Evolutionary conservation across 1,139 yeast genomes (phyloP).

Genomic region (Pichia sp.): DNA sequence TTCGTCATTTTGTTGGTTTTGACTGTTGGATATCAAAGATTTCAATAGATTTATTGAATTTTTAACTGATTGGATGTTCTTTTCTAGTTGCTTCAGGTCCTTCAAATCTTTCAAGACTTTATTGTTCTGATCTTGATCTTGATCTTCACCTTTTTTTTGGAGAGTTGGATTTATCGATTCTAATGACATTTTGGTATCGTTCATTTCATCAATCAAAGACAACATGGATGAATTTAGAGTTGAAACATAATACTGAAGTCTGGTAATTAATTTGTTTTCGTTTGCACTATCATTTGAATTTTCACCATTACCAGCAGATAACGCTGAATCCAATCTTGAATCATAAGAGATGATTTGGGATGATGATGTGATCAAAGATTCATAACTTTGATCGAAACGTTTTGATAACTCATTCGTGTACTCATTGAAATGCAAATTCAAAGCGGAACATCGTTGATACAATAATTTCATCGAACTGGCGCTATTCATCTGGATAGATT

Average conservation of each 20-base stretch:
- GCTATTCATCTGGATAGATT: slow-evolving; percentile 20
- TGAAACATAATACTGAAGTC: slow-evolving; percentile 57
- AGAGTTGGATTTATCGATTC: slow-evolving; percentile 12
- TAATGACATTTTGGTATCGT: slow-evolving; percentile 26
- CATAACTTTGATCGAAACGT: slow-evolving; percentile 41
- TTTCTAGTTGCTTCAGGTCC: slow-evolving; percentile 35
- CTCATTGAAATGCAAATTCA: slow-evolving; percentile 53
- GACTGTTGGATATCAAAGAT: slow-evolving; percentile 26
- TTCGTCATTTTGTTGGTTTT: slow-evolving; percentile 8
- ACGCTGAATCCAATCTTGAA: not conserved
- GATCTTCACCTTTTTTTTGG: slow-evolving; percentile 2
- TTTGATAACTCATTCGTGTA: slow-evolving; percentile 48
- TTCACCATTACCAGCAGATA: slow-evolving; percentile 4
- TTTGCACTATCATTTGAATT: slow-evolving; percentile 2
- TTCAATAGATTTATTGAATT: slow-evolving; percentile 36
- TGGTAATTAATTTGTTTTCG: slow-evolving; percentile 33
- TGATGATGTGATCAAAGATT: slow-evolving; percentile 34
- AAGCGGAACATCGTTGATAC: slow-evolving; percentile 30
- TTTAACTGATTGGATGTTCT: slow-evolving; percentile 37
- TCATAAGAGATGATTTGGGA: slow-evolving; percentile 30
- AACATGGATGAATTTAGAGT: slow-evolving; percentile 50
- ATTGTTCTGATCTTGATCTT: not conserved
- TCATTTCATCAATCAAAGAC: slow-evolving; percentile 44
- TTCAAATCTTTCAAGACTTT: slow-evolving; percentile 31
- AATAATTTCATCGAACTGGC: slow-evolving; percentile 25